phyloP scores from a whole-genome alignment of 257 asterid species.

The Fraxinus excelsior region DNA sequence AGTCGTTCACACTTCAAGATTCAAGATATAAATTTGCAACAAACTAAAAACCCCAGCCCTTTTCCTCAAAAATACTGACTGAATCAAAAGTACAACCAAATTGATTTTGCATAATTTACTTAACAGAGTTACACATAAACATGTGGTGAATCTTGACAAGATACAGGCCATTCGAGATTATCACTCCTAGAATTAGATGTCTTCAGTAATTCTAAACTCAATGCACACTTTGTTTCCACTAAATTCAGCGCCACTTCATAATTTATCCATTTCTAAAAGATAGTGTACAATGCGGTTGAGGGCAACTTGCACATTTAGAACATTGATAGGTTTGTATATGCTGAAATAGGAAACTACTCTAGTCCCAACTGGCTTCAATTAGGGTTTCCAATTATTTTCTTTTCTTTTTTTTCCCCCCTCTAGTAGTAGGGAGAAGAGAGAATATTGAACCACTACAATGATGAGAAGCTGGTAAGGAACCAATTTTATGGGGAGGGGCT shows the following conservation, averaged over 20 bases:
- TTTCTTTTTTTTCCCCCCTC: background rate
- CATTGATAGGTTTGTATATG: background rate
- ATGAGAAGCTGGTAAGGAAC: background rate
- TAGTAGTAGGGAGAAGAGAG: background rate
- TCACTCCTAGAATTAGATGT: background rate
- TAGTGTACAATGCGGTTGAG: background rate
- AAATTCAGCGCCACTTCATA: background rate
- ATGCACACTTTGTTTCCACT: background rate
- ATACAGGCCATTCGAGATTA: background rate
- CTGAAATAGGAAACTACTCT: background rate
- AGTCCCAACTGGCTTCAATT: background rate
- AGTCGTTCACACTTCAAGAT: slow-evolving; percentile 14
- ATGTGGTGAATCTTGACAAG: background rate
- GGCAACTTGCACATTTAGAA: background rate
- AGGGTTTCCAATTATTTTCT: background rate
- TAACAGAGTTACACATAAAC: background rate
- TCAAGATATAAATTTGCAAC: background rate
- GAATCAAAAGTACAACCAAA: background rate
- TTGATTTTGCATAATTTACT: background rate
- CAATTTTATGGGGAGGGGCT: background rate
- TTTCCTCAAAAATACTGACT: background rate
- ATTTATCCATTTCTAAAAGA: background rate
- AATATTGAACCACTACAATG: background rate
- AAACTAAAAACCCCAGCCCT: background rate
- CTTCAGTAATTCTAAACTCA: background rate